Percentiles rank a stretch among this genome's conserved stretches.
Conservation (phyloP, 2,329 filamentous ascomycete species). For the Colletotrichum tamarilloi region DNA sequence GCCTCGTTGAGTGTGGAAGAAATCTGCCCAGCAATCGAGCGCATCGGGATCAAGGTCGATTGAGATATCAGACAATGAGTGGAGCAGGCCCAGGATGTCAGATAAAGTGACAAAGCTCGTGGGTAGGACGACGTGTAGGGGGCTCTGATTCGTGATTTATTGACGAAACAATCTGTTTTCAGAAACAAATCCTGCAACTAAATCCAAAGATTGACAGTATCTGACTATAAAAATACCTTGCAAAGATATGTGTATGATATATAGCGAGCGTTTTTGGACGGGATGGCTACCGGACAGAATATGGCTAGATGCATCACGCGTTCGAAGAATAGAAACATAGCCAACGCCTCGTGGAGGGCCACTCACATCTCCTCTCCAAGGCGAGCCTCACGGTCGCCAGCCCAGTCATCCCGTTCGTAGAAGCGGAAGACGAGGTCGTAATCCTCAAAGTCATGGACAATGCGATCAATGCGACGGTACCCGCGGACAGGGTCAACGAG, state of each 20-base stretch:
- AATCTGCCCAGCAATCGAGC: no score
- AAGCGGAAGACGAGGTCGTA: slow-evolving; percentile 97
- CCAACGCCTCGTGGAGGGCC: neutral
- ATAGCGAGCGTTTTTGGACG: neutral
- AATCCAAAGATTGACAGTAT: neutral
- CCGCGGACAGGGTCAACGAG: slow-evolving; percentile 84
- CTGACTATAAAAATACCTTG: neutral
- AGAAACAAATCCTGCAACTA: neutral
- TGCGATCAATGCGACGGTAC: slow-evolving; percentile 90
- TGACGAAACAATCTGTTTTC: neutral
- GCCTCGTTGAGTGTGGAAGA: no score
- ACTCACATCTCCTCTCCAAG: slow-evolving; percentile 62
- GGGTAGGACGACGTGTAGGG: neutral
- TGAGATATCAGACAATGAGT: neutral
- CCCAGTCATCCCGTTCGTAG: slow-evolving; percentile 90
- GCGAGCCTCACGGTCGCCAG: slow-evolving; percentile 61
- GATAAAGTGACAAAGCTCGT: neutral
- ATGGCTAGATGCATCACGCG: neutral
- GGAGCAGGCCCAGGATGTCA: no score
- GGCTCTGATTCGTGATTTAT: slow-evolving; percentile 22
- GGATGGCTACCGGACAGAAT: neutral
- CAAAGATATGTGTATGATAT: neutral
- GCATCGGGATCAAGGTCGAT: neutral
- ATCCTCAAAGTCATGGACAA: slow-evolving; percentile 96
- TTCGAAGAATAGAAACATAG: neutral